These are phyloP conservation scores for Trichoderma citrinoviride DNA, from an alignment of 2,329 filamentous ascomycete species.

Conservation along the genomic window DNA sequence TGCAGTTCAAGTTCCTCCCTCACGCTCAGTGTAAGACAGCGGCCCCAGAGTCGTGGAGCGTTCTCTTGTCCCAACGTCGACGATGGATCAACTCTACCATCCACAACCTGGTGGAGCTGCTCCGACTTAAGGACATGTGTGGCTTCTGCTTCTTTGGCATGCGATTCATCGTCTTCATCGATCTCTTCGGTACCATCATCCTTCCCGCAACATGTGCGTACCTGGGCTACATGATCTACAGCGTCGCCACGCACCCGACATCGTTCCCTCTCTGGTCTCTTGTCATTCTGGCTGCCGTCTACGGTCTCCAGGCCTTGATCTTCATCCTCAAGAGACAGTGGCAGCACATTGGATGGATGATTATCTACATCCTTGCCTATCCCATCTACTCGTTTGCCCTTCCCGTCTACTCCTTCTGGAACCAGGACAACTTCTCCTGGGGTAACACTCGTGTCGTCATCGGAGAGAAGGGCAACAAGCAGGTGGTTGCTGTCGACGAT, in stretches of 20 bases:
- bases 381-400: conserved; percentile 90
- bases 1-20: conserved; percentile 94
- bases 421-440: conserved; percentile 98
- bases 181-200: conserved; percentile 88
- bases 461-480: conserved; percentile 86
- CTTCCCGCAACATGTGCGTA: conserved; percentile 87
- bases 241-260: conserved; percentile 64
- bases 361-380: conserved; percentile 95
- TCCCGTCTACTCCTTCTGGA: conserved; percentile 98
- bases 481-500: conserved; percentile 81
- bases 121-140: conserved; percentile 88
- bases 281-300: conserved; percentile 83
- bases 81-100: conserved; percentile 99
- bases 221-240: conserved; percentile 83
- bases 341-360: conserved; percentile 99
- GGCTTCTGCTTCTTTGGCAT: conserved; percentile 99
- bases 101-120: conserved; percentile 89
- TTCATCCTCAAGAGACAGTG: conserved; percentile 97
- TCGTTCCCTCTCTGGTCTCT: conserved; percentile 85
- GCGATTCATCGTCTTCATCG: conserved; percentile 93
- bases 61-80: conserved; percentile 94
- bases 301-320: conserved; percentile 92
- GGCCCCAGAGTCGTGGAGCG: conserved; percentile 89
- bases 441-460: conserved; percentile 98
- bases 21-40: conserved; percentile 93